These are phyloP conservation scores for Cymbidium sinense DNA, from an alignment of 106 monocot genomes.

Conservation along the genomic window DNA sequence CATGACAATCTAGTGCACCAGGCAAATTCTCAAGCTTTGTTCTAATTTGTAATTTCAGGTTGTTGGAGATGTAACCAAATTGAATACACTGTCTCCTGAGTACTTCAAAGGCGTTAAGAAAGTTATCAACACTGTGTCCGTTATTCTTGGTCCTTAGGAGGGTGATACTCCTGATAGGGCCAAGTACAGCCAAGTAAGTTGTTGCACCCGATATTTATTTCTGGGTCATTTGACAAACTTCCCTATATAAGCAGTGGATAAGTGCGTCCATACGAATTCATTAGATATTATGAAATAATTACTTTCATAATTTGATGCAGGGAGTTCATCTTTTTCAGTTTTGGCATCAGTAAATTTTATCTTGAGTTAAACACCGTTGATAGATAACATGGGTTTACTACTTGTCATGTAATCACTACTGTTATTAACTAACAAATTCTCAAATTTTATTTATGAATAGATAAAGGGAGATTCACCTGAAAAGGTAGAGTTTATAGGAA, in stretches of 20 bases:
- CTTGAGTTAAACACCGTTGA: neutral
- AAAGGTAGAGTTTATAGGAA: conserved; percentile 85
- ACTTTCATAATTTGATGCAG: conserved; percentile 25
- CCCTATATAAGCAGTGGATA: neutral
- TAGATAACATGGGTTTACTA: neutral
- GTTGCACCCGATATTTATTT: neutral
- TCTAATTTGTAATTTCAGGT: conserved; percentile 38
- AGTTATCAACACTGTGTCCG: conserved; percentile 87
- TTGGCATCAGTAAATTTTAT: conserved; percentile 2
- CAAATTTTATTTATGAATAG: conserved; percentile 26
- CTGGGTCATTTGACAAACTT: neutral
- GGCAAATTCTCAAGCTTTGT: neutral
- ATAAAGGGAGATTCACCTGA: conserved; percentile 96
- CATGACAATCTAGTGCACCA: neutral
- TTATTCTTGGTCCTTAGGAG: conserved; percentile 97
- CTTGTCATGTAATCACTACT: neutral
- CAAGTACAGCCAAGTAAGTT: conserved; percentile 86
- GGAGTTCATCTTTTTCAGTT: conserved; percentile 3
- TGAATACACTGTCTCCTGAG: conserved; percentile 51
- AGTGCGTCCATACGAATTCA: conserved; percentile 2
- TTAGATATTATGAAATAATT: neutral
- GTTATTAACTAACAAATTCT: neutral
- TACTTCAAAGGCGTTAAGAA: conserved; percentile 84
- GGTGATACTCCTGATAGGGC: conserved; percentile 97
- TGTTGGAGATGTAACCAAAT: conserved; percentile 85